These are phyloP conservation scores for Acacia pycnantha DNA, from an alignment of 331 rosid genomes.

Conservation along the genomic window DNA sequence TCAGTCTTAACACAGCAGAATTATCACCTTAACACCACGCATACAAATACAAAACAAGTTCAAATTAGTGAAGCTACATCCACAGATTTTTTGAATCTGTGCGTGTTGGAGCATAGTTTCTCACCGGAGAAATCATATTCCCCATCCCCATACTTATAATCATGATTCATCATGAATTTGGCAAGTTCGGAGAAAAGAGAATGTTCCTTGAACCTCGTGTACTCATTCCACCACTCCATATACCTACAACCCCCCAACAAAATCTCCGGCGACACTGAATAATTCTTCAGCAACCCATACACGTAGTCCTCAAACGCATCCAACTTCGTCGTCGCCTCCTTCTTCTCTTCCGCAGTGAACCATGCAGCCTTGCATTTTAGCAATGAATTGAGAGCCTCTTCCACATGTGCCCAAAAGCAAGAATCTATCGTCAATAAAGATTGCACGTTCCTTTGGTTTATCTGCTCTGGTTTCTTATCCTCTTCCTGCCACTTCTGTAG, in stretches of 20 bases:
- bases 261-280: constrained; percentile 59
- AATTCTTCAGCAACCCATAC: constrained; percentile 18
- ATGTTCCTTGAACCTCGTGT: constrained; percentile 24
- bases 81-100: no score
- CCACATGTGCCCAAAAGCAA: no score
- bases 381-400: no score
- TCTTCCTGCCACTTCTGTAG: constrained; percentile 37
- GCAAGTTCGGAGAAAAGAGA: no score
- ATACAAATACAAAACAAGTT: not conserved
- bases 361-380: not conserved
- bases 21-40: not conserved
- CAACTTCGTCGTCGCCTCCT: constrained; percentile 12
- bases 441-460: no score
- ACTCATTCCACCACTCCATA: constrained; percentile 61
- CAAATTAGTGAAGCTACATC: no score
- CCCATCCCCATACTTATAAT: not conserved
- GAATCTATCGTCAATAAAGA: no score
- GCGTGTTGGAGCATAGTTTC: no score
- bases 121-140: no score
- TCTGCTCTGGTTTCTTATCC: no score
- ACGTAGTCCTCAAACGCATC: no score
- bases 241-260: constrained; percentile 51
- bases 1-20: not conserved
- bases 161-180: constrained; percentile 13
- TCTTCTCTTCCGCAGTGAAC: not conserved